Conservation (phyloP, 2,329 filamentous ascomycete species). For the Xylaria sp. region DNA sequence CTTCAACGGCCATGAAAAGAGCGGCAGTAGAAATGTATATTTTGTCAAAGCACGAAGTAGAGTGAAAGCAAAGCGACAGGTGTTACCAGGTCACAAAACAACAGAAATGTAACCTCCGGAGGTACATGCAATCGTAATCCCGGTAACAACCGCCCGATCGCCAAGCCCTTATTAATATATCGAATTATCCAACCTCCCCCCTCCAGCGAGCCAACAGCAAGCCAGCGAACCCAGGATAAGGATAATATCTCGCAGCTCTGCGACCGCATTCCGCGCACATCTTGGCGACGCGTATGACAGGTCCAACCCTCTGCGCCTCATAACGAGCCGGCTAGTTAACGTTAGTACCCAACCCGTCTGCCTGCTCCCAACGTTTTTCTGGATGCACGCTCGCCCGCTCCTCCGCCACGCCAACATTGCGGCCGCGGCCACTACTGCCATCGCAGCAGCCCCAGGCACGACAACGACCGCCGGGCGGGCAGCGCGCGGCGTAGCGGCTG, state of each 20-base stretch:
- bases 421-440: background rate
- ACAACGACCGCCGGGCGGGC: background rate
- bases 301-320: background rate
- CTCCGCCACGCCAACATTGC: slow-evolving; percentile 10
- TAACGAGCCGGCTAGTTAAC: background rate
- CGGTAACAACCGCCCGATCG: background rate
- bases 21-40: too few relatives aligned
- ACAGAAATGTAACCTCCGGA: too few relatives aligned
- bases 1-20: too few relatives aligned
- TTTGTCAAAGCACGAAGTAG: background rate
- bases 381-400: slow-evolving; percentile 12
- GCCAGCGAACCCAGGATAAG: too few relatives aligned
- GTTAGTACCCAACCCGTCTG: slow-evolving; percentile 9
- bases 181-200: background rate
- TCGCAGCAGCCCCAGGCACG: slow-evolving; percentile 1
- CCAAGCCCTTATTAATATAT: background rate
- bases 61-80: background rate
- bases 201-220: too few relatives aligned
- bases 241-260: too few relatives aligned
- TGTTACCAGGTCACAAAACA: background rate
- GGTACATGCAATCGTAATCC: background rate
- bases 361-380: slow-evolving; percentile 14
- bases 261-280: background rate
- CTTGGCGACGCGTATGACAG: background rate
- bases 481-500: slow-evolving; percentile 6